Evolutionary conservation across 2,329 filamentous ascomycete species (phyloP).

Genomic region (Neonectria coccinea): DNA sequence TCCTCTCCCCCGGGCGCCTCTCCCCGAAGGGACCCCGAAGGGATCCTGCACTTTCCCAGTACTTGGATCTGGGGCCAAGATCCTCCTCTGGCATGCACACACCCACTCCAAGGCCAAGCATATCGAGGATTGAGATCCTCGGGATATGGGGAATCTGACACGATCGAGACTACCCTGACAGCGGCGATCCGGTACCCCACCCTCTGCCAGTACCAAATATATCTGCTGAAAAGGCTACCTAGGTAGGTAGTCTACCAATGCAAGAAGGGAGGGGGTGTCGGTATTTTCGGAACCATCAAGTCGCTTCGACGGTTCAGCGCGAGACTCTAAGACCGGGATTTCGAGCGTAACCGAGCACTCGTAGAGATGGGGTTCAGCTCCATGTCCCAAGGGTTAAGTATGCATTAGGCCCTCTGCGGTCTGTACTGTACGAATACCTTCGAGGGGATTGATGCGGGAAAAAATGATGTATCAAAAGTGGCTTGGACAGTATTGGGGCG

Average conservation of each 20-base stretch:
- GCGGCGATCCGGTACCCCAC: background rate
- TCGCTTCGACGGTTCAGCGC: background rate
- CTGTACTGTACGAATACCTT: background rate
- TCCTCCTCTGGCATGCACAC: background rate
- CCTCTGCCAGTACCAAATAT: background rate
- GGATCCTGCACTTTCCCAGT: background rate
- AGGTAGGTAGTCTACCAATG: background rate
- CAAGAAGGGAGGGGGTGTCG: background rate
- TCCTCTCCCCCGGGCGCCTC: background rate
- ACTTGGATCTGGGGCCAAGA: background rate
- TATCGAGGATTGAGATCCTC: conserved; percentile 9
- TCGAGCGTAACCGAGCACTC: background rate
- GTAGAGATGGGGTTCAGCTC: conserved; percentile 2
- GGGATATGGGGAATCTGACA: background rate
- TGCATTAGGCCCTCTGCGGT: background rate
- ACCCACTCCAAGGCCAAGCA: background rate
- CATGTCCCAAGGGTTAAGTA: background rate
- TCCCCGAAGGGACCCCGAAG: background rate
- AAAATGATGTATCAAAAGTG: conserved; percentile 9
- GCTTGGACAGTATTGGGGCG: background rate
- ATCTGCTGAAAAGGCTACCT: background rate
- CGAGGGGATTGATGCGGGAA: background rate
- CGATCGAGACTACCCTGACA: conserved; percentile 12
- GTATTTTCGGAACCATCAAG: background rate
- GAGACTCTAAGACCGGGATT: background rate